Percentiles rank a stretch among this genome's conserved stretches.
Conservation (phyloP, 768 basidiomycete species). For the Trametes meyenii region DNA sequence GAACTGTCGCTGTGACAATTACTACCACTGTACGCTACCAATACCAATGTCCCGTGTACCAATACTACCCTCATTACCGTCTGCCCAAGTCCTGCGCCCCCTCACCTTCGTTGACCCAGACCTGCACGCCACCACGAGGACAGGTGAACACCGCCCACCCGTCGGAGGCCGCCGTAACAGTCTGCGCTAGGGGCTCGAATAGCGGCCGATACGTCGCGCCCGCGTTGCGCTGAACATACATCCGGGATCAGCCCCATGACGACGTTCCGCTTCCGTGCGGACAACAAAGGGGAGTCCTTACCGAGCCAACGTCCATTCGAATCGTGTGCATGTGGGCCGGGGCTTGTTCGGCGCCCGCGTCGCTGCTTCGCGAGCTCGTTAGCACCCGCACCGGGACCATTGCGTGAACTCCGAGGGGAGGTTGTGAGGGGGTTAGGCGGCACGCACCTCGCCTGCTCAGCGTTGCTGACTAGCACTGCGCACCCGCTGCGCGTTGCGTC, state of each 20-base stretch:
- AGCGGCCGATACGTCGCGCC: slow-evolving; percentile 49
- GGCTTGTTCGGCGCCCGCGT: slow-evolving; percentile 30
- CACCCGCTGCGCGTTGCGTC: slow-evolving; percentile 59
- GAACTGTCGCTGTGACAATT: slow-evolving; percentile 3
- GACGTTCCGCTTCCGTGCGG: slow-evolving; percentile 37
- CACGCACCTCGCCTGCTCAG: slow-evolving; percentile 19
- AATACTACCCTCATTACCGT: background rate
- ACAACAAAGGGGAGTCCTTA: slow-evolving; percentile 2
- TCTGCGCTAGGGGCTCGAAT: slow-evolving; percentile 46
- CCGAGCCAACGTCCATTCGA: slow-evolving; percentile 66
- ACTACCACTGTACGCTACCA: background rate
- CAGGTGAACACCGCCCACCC: slow-evolving; percentile 74
- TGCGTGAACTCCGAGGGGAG: background rate
- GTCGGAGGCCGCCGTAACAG: slow-evolving; percentile 47
- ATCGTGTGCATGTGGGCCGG: slow-evolving; percentile 31
- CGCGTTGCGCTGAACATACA: slow-evolving; percentile 31
- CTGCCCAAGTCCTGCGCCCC: background rate
- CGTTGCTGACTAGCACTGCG: slow-evolving; percentile 71
- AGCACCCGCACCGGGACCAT: slow-evolving; percentile 22
- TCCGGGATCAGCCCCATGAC: slow-evolving; percentile 23
- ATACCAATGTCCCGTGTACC: background rate
- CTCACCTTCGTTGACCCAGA: slow-evolving; percentile 49
- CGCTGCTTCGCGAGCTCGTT: slow-evolving; percentile 36
- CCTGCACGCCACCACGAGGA: slow-evolving; percentile 53
- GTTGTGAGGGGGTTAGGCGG: background rate